These are phyloP conservation scores for Choiromyces venosus DNA, from an alignment of 495 filamentous ascomycete species.

Conservation along the genomic window DNA sequence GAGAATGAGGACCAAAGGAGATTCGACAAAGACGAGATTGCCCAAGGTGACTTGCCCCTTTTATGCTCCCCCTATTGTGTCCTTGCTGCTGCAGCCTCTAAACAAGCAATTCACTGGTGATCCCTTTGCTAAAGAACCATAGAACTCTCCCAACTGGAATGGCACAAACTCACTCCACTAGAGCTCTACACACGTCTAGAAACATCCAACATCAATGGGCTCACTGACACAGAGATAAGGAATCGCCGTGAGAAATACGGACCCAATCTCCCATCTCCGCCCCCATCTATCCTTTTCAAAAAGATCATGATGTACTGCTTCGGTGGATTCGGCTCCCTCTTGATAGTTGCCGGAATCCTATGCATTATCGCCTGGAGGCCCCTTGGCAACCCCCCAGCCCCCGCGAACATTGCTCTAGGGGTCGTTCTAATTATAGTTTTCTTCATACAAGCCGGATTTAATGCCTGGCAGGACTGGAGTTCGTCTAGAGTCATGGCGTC, in stretches of 20 bases:
- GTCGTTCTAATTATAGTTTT: constrained; percentile 62
- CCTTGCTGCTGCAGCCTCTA: too few relatives aligned
- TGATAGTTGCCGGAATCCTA: constrained; percentile 58
- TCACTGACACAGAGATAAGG: neutral
- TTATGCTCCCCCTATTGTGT: too few relatives aligned
- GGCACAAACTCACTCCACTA: too few relatives aligned
- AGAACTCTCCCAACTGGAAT: too few relatives aligned
- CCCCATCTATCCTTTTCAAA: constrained; percentile 52
- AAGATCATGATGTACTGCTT: constrained; percentile 65
- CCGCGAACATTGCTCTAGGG: too few relatives aligned
- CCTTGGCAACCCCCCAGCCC: too few relatives aligned
- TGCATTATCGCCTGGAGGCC: constrained; percentile 67
- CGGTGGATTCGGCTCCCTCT: constrained; percentile 62
- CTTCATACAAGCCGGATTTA: constrained; percentile 64
- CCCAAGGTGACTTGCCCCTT: too few relatives aligned
- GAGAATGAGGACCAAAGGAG: too few relatives aligned
- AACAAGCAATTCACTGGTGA: too few relatives aligned
- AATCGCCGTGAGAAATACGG: constrained; percentile 45
- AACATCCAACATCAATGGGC: neutral
- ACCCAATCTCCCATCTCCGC: constrained; percentile 56
- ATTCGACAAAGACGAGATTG: too few relatives aligned
- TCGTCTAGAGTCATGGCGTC: constrained; percentile 60
- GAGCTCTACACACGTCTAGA: too few relatives aligned
- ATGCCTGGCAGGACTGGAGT: constrained; percentile 60
- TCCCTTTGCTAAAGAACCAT: too few relatives aligned